Base-by-base conservation (phyloP, 2,329 filamentous ascomycete species). In the Alternaria sp. region DNA sequence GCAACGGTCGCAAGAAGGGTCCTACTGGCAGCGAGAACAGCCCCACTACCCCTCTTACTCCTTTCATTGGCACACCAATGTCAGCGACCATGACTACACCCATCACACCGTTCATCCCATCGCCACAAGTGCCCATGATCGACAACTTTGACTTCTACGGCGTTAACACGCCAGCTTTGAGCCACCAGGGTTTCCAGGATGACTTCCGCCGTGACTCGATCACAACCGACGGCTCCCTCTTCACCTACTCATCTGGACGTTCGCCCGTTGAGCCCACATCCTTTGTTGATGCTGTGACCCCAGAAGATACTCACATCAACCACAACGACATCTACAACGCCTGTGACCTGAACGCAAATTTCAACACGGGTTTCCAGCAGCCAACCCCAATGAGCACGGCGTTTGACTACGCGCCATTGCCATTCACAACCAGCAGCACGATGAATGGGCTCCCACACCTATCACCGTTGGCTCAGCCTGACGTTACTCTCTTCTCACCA, bases 401-500 rank as follows among this genome's bases (percentile, higher is more conserved):
- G 28, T 74, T 73, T 39, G 72, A 74, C 48, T 82, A 84, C 49
- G 77, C 78, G 34, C 77, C 80, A 59, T 81, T 80, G 20, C 77
- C 65, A 64, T 78, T 76, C 61, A 56, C 61, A 11, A 49, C 70
- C 12, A 70, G 69, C 47, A 64, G 54, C 53, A 67, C 66, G 32
- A 56, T 67, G 28, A 61, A 64, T 26, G 66, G 70, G 28, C 68
- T 78, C 7, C 73, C 77, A 36, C 89, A 91, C 62, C 85, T 92
- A 62, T 93, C 90, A 4, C 89, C 90, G 8, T 83, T 84, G 54
- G 90, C 88, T 5, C 89, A 92, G 69, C 84, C 86, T 36, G 88
- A 90, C 61, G 81, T 88, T 1, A 91, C 91, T 80, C 84, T 92
- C 32, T 90, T 85, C 78, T 90, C 90, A 9, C 88, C 90, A 48